Base-by-base conservation (phyloP, 441 rosid genomes). In the Viola pubescens region DNA sequence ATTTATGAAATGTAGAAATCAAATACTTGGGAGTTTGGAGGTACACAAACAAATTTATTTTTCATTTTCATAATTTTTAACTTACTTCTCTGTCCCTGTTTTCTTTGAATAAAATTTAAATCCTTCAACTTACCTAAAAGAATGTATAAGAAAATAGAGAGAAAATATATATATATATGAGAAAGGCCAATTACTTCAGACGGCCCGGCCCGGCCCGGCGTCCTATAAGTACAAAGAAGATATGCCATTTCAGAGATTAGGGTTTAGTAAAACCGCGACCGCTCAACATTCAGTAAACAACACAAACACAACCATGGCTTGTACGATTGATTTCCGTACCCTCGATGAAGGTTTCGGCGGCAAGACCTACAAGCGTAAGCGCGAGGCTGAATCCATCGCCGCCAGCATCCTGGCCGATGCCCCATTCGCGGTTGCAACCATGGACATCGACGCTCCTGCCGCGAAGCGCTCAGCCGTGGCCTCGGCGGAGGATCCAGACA, bases 261-360 rank as follows among this genome's bases (percentile, higher is more conserved):
- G 49, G 49, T 46, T 46, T 46, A 8, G 49, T 46, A 46, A 46
- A 46, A n/a, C 13, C 9, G 12, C 45, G 7, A 37, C 13, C 2
- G 14, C 2, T 13, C 41, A 1, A 4, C 44, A 69, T 45, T 48
- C 19, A 3, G 2, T 7, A 12, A 59, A 7, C 1, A 41, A 38
- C 38, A 8, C 14, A 11, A 19, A 9, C 7, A 48, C 53, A 16
- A 10, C 57, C n/a, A 91, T 92, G 97, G 98, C 97, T 7, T 84
- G 94, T 82, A 84, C 95, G 2, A 74, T 82, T 19, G 98, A 92
- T 72, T 85, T 92, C 72, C 81, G 98, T 46, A 37, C 69, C 75
- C 86, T 89, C 0, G 98, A 92, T 66, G 97, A 89, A 70, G 97
- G 97, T 50, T 92, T 92, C 70, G 97, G 97, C 70, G 98, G 98